Evolutionary conservation across 1,284 basidiomycete genomes (phyloP), one percentile per base, ranked within the genome.

Genomic region (Volvariella surrecta): DNA sequence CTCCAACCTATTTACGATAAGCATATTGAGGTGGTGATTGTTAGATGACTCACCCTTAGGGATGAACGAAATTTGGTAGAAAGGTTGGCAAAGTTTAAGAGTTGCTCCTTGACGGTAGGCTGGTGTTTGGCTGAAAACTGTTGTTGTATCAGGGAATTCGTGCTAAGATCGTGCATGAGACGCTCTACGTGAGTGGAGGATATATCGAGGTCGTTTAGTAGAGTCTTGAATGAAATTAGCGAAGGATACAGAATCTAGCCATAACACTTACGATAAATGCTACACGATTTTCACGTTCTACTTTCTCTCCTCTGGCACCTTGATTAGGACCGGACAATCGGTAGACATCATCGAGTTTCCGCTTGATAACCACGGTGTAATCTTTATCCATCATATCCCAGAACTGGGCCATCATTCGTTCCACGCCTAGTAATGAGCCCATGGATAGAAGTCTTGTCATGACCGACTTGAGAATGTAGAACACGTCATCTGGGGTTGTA

Each of bases 391-490:
- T 70, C 16, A 88, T 73, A 6, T 82, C 80, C 41, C 74, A 68
- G 9, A 96, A 66, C 41, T 74, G 76, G 16, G 74, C 71, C 2
- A 81, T 64, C 48, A 81, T 80, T 15, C 66, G 67, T 44, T 74
- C 67, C 1, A 92, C 70, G 1, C 74, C 76, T 2, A 58, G 57
- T 1, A 80, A 51, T 2, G 82, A 83, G 0, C 89, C 89, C 0
- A 83, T 84, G 0, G 82, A 82, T 13, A 94, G 58, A 21, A 90
- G 65, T 8, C 93, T 75, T 13, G 76, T 67, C 3, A 93, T 68
- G 2, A 93, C 82, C 2, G 82, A 71, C 61, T 94, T 96, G 49
- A 96, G 66, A 45, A 97, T 84, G 62, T 94, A 97, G 63, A 97
- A 97, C 1, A 84, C 87, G 54, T 97, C 93, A 58, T 97, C 93